Conservation (phyloP, 169 alveolate species). For the Miamiensis avidus region DNA sequence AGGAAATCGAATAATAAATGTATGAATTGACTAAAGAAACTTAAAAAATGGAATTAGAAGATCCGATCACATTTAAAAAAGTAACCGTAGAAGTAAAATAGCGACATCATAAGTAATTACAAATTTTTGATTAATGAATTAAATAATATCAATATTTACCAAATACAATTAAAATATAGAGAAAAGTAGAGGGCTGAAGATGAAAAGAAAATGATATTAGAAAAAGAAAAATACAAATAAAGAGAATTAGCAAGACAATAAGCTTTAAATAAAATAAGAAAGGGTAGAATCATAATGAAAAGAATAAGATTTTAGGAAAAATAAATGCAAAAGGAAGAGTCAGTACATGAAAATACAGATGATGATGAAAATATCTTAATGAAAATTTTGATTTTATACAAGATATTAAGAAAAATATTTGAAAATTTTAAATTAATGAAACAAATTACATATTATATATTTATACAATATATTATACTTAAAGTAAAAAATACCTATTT, state of each 20-base stretch:
- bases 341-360: constrained; percentile 6
- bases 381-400: constrained; percentile 9
- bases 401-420: neutral
- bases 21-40: neutral
- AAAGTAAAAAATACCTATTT: too few species aligned
- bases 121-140: too few species aligned
- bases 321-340: neutral
- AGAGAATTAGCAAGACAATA: constrained; percentile 9
- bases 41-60: neutral
- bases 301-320: constrained; percentile 2
- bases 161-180: neutral
- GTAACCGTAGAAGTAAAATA: constrained; percentile 4
- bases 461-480: too few species aligned
- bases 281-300: constrained; percentile 27
- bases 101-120: neutral
- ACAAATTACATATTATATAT: too few species aligned
- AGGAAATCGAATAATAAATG: neutral
- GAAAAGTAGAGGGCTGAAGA: neutral
- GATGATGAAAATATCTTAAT: constrained; percentile 26
- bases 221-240: constrained; percentile 2
- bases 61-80: neutral
- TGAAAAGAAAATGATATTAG: neutral
- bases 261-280: constrained; percentile 19
- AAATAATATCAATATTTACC: too few species aligned
- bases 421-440: neutral